Percentiles rank a stretch among this genome's conserved stretches.
Conservation (phyloP, 129 eudicot species). For the Kitagawia praeruptora region DNA sequence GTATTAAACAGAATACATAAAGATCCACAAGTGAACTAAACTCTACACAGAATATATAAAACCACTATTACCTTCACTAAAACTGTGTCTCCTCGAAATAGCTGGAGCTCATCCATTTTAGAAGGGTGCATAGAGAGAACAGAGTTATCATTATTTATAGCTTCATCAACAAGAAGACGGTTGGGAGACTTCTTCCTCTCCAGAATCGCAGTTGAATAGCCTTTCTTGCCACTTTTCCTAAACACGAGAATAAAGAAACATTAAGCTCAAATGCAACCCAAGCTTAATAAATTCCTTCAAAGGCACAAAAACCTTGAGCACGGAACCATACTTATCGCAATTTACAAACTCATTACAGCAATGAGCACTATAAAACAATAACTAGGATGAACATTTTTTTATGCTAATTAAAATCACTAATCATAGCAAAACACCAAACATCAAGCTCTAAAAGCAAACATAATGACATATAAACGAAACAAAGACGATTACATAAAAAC, state of each 20-base stretch:
- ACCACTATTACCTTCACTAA: conserved; percentile 25
- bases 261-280: neutral
- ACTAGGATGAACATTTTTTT: neutral
- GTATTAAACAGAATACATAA: neutral
- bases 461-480: too few relatives aligned
- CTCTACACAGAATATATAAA: neutral
- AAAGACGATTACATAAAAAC: neutral
- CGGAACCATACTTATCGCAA: neutral
- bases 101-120: conserved; percentile 36
- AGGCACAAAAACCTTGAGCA: neutral
- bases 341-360: neutral
- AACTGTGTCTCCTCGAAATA: conserved; percentile 38
- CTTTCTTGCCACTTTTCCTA: conserved; percentile 28
- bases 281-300: neutral
- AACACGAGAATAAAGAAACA: neutral
- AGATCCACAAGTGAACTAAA: neutral
- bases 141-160: conserved; percentile 38
- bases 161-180: conserved; percentile 37
- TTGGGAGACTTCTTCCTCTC: conserved; percentile 38
- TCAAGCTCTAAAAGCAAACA: neutral
- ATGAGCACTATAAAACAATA: neutral
- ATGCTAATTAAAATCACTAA: neutral
- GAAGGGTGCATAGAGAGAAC: conserved; percentile 34
- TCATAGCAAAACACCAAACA: neutral
- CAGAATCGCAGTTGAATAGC: conserved; percentile 36